Evolutionary conservation across 257 asterid genomes (phyloP), one percentile per base, ranked within the genome.

Genomic region (Apocynum venetum): DNA sequence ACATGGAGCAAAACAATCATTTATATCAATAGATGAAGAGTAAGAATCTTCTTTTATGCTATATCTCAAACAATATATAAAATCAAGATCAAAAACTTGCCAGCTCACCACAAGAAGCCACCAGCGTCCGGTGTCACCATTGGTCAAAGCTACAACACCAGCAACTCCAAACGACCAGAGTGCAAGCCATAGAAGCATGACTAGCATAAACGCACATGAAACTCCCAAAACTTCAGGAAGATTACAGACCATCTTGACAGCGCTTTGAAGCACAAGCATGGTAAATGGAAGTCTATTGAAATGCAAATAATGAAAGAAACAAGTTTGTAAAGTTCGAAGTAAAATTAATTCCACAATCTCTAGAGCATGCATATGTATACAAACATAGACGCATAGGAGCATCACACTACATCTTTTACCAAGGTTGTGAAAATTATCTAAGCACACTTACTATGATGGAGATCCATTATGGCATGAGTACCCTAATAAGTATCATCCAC

Each of bases 51-150:
- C 48, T 38, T 52, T 47, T 71, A 3, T 71, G 71, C 36, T 19
- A 69, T 38, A 25, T 25, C 31, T 13, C 2, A 43, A 20, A 19
- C 46, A 71, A 72, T 78, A 83, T 69, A 82, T 65, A 76, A 75
- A 74, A 74, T 76, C 51, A 70, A 87, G 90, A 88, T 86, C 85
- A 89, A 89, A 88, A 93, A 95, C 98, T 93, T 95, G 98, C 98
- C 97, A 83, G 93, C 98, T 93, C 98, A 95, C 99, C 99, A 87
- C 82, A 91, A 95, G 99, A 86, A 93, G 98, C 98, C 97, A 95
- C 97, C 98, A 93, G 60, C 98, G 91, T 41, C 97, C 96, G 81
- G 92, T 83, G 61, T 87, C 96, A 74, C 97, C 97, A 40, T 86
- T 80, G 84, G 97, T 91, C 74, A 89, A 85, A 71, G 98, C 98